Evolutionary conservation across 345 rosid genomes (phyloP).

Genomic region (Lumnitzera racemosa): DNA sequence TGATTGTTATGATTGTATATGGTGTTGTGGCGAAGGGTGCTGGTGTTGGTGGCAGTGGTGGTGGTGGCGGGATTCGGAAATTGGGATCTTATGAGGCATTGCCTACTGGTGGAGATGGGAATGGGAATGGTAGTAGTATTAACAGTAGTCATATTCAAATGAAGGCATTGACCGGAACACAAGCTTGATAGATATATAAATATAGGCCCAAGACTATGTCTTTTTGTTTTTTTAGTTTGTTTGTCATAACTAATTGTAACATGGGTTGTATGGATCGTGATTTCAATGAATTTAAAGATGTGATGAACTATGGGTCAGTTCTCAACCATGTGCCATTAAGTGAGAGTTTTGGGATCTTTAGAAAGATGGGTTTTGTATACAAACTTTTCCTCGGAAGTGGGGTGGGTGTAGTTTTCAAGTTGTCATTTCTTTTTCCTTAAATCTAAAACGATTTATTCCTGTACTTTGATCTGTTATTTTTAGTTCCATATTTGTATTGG

Average conservation of each 20-base stretch:
- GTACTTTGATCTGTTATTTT: too few relatives aligned
- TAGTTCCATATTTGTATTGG: too few relatives aligned
- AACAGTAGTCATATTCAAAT: conserved; percentile 54
- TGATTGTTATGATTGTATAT: conserved; percentile 43
- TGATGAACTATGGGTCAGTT: too few relatives aligned
- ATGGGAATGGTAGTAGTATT: conserved; percentile 19
- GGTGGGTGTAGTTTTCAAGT: too few relatives aligned
- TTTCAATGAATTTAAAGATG: too few relatives aligned
- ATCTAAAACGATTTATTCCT: too few relatives aligned
- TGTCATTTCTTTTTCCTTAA: too few relatives aligned
- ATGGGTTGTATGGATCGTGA: too few relatives aligned
- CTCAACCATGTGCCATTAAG: too few relatives aligned
- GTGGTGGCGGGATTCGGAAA: conserved; percentile 40
- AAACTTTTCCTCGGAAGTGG: too few relatives aligned
- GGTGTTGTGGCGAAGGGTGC: conserved; percentile 44
- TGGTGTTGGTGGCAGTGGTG: conserved; percentile 45
- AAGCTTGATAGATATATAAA: conserved; percentile 39
- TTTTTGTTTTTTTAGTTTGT: neutral
- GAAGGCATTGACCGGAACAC: conserved; percentile 77
- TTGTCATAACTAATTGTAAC: conserved; percentile 2
- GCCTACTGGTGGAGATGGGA: conserved; percentile 35
- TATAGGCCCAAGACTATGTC: neutral
- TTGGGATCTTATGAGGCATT: conserved; percentile 75
- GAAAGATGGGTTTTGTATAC: too few relatives aligned
- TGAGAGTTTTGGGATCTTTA: too few relatives aligned